Conservation (phyloP, 2,329 filamentous ascomycete genomes). For the Arachnomyces sp. region DNA sequence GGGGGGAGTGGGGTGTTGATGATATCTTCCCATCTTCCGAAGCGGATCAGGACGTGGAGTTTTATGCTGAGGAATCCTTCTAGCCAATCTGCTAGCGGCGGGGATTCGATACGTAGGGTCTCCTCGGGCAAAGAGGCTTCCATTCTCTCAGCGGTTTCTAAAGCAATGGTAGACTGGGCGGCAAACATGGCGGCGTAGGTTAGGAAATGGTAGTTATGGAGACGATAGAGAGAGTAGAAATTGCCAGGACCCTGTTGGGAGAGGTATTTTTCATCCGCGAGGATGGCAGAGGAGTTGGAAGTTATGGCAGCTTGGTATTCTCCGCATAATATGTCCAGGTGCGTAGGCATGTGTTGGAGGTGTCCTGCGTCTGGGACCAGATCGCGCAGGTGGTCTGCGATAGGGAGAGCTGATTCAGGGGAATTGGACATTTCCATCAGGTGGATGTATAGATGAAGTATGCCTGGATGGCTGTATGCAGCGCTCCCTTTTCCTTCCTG, state of each 20-base stretch:
- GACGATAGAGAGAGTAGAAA: constrained; percentile 71
- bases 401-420: constrained; percentile 55
- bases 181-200: constrained; percentile 75
- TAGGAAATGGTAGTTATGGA: constrained; percentile 67
- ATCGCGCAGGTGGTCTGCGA: constrained; percentile 55
- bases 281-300: too few relatives aligned
- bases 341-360: constrained; percentile 47
- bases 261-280: too few relatives aligned
- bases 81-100: constrained; percentile 72
- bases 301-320: too few relatives aligned
- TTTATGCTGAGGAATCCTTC: constrained; percentile 63
- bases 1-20: constrained; percentile 48
- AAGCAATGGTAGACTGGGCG: constrained; percentile 54
- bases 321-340: constrained; percentile 18
- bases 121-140: constrained; percentile 57
- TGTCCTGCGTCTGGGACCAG: constrained; percentile 65
- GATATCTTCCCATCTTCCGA: constrained; percentile 64
- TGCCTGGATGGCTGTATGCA: constrained; percentile 55
- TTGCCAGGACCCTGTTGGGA: constrained; percentile 30
- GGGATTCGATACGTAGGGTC: constrained; percentile 56
- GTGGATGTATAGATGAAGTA: constrained; percentile 70
- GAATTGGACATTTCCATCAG: constrained; percentile 67
- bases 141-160: constrained; percentile 53
- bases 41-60: constrained; percentile 63
- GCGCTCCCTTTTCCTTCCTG: constrained; percentile 36